phyloP scores from a whole-genome alignment of 768 basidiomycete genomes.

The Pisolithus sp. region DNA sequence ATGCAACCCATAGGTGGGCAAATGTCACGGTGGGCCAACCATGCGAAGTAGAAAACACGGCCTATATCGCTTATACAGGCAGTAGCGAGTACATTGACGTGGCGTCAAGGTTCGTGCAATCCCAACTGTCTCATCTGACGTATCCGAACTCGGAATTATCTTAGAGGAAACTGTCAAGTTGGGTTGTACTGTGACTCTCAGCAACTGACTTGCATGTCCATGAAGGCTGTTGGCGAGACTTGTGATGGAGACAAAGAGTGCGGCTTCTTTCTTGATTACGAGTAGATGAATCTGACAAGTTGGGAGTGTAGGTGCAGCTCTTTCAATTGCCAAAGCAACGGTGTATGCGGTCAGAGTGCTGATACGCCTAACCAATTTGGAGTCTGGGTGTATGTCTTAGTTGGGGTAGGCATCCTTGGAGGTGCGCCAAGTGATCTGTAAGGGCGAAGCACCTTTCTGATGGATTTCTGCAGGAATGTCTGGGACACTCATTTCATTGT shows the following conservation, averaged over 20 bases:
- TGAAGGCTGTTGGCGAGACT: constrained; percentile 48
- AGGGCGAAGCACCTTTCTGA: neutral
- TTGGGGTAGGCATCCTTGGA: constrained; percentile 64
- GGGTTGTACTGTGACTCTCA: constrained; percentile 74
- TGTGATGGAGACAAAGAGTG: constrained; percentile 63
- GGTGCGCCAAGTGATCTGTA: constrained; percentile 37
- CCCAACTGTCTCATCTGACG: neutral
- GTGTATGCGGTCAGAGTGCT: constrained; percentile 57
- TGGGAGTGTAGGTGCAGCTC: constrained; percentile 51
- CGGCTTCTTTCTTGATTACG: constrained; percentile 30
- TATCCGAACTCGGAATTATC: neutral
- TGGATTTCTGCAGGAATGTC: constrained; percentile 53
- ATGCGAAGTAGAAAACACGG: constrained; percentile 74
- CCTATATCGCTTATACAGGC: constrained; percentile 63
- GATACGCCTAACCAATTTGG: constrained; percentile 57
- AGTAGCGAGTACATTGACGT: constrained; percentile 64
- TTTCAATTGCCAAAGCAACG: constrained; percentile 61
- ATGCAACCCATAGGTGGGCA: constrained; percentile 52
- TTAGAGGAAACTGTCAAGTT: constrained; percentile 64
- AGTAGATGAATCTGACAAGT: constrained; percentile 23
- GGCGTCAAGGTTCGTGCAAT: constrained; percentile 61
- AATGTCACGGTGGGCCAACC: constrained; percentile 58
- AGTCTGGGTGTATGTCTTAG: constrained; percentile 65
- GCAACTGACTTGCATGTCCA: constrained; percentile 48
- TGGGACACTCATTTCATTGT: constrained; percentile 62